These are phyloP conservation scores for Barnettozyma californica DNA, from an alignment of 805 yeast species.

Conservation along the genomic window DNA sequence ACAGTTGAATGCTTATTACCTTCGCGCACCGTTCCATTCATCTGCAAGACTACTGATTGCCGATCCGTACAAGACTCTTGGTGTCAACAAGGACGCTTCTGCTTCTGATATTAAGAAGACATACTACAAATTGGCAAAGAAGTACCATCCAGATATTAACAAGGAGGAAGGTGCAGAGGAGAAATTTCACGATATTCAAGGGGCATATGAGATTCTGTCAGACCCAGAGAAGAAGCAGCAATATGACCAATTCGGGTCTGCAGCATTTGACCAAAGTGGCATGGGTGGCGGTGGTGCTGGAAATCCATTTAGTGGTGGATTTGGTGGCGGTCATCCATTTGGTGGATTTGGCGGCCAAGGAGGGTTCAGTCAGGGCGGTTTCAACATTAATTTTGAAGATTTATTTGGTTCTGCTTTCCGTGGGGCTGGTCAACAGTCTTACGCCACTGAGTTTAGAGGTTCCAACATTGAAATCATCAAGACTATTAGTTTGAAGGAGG, in stretches of 20 bases:
- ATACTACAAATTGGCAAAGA: conserved; percentile 87
- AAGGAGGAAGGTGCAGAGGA: conserved; percentile 85
- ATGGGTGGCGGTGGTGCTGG: conserved; percentile 50
- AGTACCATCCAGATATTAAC: conserved; percentile 95
- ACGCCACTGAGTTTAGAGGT: conserved; percentile 78
- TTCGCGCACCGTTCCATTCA: conserved; percentile 37
- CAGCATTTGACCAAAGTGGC: conserved; percentile 57
- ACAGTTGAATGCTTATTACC: not conserved
- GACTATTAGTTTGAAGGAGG: conserved; percentile 75
- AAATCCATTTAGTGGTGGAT: conserved; percentile 37
- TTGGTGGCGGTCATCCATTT: conserved; percentile 40
- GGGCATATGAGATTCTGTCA: conserved; percentile 86
- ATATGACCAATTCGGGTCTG: conserved; percentile 86
- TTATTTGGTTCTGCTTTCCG: conserved; percentile 50
- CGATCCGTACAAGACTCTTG: conserved; percentile 84
- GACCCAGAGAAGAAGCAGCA: conserved; percentile 83
- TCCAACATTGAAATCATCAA: conserved; percentile 80
- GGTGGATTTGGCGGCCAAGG: conserved; percentile 28
- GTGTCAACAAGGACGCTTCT: conserved; percentile 67
- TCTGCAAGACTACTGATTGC: conserved; percentile 27
- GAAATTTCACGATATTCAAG: conserved; percentile 88
- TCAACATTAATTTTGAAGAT: conserved; percentile 51
- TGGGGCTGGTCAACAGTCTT: conserved; percentile 34
- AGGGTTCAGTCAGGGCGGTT: conserved; percentile 21
- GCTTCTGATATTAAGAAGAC: conserved; percentile 90